phyloP scores from a whole-genome alignment of 2,329 filamentous ascomycete genomes.

The Purpureocillium lavendulum region DNA sequence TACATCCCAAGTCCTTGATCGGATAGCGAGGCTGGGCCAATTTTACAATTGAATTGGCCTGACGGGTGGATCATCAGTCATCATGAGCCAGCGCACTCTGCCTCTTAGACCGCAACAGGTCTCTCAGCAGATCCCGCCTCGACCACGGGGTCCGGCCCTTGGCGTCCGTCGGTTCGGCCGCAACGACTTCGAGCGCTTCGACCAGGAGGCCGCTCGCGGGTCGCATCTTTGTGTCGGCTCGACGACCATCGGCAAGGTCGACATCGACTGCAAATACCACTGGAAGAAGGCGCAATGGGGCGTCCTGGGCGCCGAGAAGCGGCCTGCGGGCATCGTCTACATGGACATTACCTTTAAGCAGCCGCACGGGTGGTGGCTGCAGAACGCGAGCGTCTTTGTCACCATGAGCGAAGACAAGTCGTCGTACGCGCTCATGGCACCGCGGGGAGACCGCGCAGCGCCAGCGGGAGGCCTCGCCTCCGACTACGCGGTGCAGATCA shows the following conservation, averaged over 20 bases:
- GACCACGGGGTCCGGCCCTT: constrained; percentile 1
- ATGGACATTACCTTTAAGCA: constrained; percentile 12
- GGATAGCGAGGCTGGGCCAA: too few relatives aligned
- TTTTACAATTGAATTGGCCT: too few relatives aligned
- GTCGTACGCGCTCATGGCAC: constrained; percentile 4
- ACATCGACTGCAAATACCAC: constrained; percentile 12
- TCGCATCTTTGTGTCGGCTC: constrained; percentile 9
- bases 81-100: background rate
- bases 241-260: constrained; percentile 9
- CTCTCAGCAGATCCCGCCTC: too few relatives aligned
- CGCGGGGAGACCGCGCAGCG: background rate
- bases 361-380: constrained; percentile 8
- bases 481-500: constrained; percentile 4
- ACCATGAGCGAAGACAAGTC: constrained; percentile 7
- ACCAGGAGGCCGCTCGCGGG: constrained; percentile 6
- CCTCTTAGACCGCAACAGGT: background rate
- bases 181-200: constrained; percentile 11
- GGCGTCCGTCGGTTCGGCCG: constrained; percentile 10
- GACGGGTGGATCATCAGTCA: too few relatives aligned
- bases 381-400: constrained; percentile 9
- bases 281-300: constrained; percentile 12
- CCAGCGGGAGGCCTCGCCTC: background rate
- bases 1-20: too few relatives aligned
- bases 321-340: constrained; percentile 11
- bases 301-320: constrained; percentile 4